phyloP scores from a whole-genome alignment of 2,329 filamentous ascomycete genomes.

The Bertia moriformis region DNA sequence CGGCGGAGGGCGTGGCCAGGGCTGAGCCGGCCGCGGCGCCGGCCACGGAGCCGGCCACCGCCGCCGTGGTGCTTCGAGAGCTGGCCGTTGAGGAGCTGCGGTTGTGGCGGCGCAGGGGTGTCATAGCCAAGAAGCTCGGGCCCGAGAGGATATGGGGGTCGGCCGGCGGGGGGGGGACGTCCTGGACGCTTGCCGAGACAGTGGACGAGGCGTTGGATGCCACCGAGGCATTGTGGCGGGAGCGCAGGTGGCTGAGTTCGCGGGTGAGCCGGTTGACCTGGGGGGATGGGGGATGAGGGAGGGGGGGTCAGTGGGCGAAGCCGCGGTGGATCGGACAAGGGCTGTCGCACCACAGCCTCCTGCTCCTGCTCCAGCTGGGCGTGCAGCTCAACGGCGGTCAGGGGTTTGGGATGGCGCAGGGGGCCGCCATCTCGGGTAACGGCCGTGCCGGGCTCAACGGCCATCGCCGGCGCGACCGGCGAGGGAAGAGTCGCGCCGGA shows the following conservation, averaged over 20 bases:
- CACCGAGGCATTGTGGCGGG: constrained; percentile 51
- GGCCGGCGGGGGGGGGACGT: constrained; percentile 26
- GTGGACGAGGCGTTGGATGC: constrained; percentile 51
- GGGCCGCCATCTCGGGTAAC: too few species aligned
- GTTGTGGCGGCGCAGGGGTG: constrained; percentile 39
- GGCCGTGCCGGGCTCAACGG: constrained; percentile 47
- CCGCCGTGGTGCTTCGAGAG: constrained; percentile 32
- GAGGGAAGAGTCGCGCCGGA: constrained; percentile 21
- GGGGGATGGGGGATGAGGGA: too few species aligned
- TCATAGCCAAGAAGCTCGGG: constrained; percentile 39
- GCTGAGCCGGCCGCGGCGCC: constrained; percentile 17
- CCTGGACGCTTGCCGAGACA: constrained; percentile 34
- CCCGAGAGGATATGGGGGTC: constrained; percentile 40
- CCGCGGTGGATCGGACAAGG: too few species aligned
- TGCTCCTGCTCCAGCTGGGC: constrained; percentile 87
- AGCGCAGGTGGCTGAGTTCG: constrained; percentile 71
- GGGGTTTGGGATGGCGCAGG: constrained; percentile 68
- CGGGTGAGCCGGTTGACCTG: constrained; percentile 86
- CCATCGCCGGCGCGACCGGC: constrained; percentile 40
- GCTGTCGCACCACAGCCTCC: constrained; percentile 63
- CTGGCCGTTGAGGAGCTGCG: constrained; percentile 39
- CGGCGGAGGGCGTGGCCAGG: constrained; percentile 28
- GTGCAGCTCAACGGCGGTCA: constrained; percentile 81
- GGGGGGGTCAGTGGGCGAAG: too few species aligned
- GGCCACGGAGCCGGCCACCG: constrained; percentile 21